These are phyloP conservation scores for Maudiozyma saulgeensis DNA, from an alignment of 805 yeast species.

Conservation along the genomic window DNA sequence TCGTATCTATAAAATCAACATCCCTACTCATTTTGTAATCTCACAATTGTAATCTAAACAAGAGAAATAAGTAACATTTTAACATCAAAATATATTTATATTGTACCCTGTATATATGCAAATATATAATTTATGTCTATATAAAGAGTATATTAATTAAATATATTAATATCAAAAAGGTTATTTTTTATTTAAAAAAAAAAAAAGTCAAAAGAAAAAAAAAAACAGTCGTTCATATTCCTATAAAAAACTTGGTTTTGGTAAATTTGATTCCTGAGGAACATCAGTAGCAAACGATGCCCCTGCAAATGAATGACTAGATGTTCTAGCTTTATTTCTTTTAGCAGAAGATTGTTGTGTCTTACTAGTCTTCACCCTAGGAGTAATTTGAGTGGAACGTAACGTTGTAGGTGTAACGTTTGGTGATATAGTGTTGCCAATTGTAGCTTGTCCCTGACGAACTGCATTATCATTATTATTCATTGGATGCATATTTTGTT, in stretches of 20 bases:
- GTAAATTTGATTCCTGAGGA: constrained; percentile 25
- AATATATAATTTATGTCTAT: too few relatives aligned
- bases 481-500: not conserved
- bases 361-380: not conserved
- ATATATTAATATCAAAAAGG: not conserved
- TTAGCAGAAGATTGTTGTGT: not conserved
- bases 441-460: not conserved
- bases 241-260: constrained; percentile 22
- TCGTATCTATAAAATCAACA: too few relatives aligned
- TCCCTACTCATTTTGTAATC: not conserved
- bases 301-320: constrained; percentile 23
- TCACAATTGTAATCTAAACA: too few relatives aligned
- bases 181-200: not conserved
- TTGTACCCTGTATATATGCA: too few relatives aligned
- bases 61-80: too few relatives aligned
- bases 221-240: not conserved
- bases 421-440: not conserved
- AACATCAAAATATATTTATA: too few relatives aligned
- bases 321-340: constrained; percentile 1
- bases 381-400: not conserved
- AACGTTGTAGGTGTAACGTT: not conserved
- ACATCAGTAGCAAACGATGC: constrained; percentile 28
- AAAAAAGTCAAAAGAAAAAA: not conserved
- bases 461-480: not conserved
- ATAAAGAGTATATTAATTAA: too few relatives aligned